Base-by-base conservation (phyloP, 1,284 basidiomycete species). In the Trametes sp. region DNA sequence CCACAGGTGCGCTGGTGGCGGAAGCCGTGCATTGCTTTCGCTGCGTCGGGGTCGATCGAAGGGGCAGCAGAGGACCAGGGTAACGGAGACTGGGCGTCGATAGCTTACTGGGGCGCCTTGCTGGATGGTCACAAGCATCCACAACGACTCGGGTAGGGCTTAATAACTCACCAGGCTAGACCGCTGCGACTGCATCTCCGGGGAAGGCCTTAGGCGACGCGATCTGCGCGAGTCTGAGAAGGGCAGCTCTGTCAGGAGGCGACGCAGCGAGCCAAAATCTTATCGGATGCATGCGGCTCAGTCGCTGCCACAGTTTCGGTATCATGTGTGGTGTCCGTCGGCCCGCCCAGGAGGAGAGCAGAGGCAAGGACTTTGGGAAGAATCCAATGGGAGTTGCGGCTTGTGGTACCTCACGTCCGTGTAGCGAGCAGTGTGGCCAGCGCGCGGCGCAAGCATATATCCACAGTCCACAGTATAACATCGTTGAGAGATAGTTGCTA, bases 101-200 rank as follows among this genome's bases (percentile, higher is more conserved):
- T 33, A 50, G 54, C 28, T 52, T 51, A 31, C 54, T 48, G 26
- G 57, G 51, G 58, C 60, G 60, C 57, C 53, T 59, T 29, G 55
- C 58, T 54, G 49, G 58, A 44, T 35, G 54, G 57, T 62, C 66
- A 67, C 66, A 67, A 48, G 66, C 48, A 54, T 59, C 62, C 59
- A 67, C 61, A 64, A 55, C 44, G 53, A 53, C 55, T 62, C 63
- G 63, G 52, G 66, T 61, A 67, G 7, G 58, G 50, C 48, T 64
- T 59, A 36, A 62, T 62, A 52, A 61, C 66, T 60, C 52, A 62
- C 66, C 54, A 57, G 66, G 63, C 62, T 60, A 62, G 66, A 61
- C 61, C 61, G 55, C 45, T 24, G 52, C 23, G 45, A 48, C 52
- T 35, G 48, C 65, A 57, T 54, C 62, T 57, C 59, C 55, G 58